Evolutionary conservation across 345 rosid genomes (phyloP).

Genomic region (Trapa incisa): DNA sequence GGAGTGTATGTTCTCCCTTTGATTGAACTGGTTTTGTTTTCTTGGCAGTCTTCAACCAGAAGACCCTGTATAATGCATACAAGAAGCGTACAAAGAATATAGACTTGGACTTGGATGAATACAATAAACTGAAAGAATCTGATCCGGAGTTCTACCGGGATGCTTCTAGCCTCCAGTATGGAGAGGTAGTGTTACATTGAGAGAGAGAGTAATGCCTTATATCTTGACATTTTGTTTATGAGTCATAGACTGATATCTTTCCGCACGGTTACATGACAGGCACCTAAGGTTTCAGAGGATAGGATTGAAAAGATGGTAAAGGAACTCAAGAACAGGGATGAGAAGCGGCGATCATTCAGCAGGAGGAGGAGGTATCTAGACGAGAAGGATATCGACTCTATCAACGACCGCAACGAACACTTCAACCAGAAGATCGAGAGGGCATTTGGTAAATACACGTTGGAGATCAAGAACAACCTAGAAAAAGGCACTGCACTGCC

Average conservation of each 20-base stretch:
- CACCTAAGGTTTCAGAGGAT: conserved; percentile 70
- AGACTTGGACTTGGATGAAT: conserved; percentile 64
- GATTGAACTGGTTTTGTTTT: conserved; percentile 8
- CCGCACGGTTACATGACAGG: conserved; percentile 29
- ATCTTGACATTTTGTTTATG: not conserved
- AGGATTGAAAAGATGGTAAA: conserved; percentile 79
- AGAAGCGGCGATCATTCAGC: conserved; percentile 68
- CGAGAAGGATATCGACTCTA: conserved; percentile 92
- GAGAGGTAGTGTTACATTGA: conserved; percentile 40
- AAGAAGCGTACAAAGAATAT: conserved; percentile 77
- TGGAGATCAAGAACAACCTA: conserved; percentile 93
- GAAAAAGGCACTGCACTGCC: conserved; percentile 98
- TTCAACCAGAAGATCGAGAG: conserved; percentile 98
- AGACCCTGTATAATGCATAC: conserved; percentile 70
- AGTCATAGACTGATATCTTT: not conserved
- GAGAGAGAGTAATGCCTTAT: conserved; percentile 3
- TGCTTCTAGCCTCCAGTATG: conserved; percentile 86
- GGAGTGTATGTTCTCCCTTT: not conserved
- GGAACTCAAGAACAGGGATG: conserved; percentile 66
- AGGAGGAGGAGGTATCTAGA: conserved; percentile 83
- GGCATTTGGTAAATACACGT: conserved; percentile 88
- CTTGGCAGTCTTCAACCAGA: conserved; percentile 76
- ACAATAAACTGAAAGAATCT: conserved; percentile 88
- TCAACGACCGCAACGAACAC: conserved; percentile 97
- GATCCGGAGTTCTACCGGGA: conserved; percentile 97